Conservation (phyloP, 768 basidiomycete species). For the Roridomyces roridus region DNA sequence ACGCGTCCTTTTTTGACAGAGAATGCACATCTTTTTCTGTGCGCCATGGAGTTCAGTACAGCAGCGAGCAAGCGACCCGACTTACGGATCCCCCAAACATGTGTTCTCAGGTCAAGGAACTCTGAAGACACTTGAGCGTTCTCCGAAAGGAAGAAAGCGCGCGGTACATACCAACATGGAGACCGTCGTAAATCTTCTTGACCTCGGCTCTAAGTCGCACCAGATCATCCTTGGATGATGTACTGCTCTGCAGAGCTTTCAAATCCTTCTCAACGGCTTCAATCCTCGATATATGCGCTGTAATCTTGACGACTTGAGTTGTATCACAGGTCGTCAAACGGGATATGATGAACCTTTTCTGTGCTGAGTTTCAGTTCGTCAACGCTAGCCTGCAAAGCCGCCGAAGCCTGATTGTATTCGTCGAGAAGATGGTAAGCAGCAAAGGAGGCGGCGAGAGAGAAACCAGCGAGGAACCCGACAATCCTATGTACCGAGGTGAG, state of each 20-base stretch:
- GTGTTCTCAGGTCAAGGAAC: conserved; percentile 79
- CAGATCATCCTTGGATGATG: conserved; percentile 83
- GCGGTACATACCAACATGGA: conserved; percentile 70
- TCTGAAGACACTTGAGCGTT: conserved; percentile 47
- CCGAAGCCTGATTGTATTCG: conserved; percentile 89
- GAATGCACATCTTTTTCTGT: conserved; percentile 84
- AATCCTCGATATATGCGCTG: conserved; percentile 82
- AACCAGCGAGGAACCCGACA: conserved; percentile 87
- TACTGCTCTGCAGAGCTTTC: conserved; percentile 69
- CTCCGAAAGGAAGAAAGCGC: neutral
- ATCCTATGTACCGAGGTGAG: conserved; percentile 51
- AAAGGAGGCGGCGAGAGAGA: conserved; percentile 86
- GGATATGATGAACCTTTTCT: conserved; percentile 60
- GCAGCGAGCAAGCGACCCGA: conserved; percentile 22
- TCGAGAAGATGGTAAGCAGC: conserved; percentile 89
- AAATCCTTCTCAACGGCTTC: conserved; percentile 91
- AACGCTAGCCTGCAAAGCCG: conserved; percentile 86
- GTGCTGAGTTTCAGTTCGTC: conserved; percentile 87
- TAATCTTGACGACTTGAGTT: conserved; percentile 54
- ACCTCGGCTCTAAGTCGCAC: conserved; percentile 77
- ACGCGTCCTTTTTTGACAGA: conserved; percentile 70
- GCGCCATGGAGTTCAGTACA: conserved; percentile 11
- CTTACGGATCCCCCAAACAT: conserved; percentile 91
- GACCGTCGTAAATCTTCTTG: conserved; percentile 86
- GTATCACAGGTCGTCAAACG: neutral